Evolutionary conservation across 179 eudicot species (phyloP), one percentile per base, ranked within the genome.

Genomic region (Camellia oleifera): DNA sequence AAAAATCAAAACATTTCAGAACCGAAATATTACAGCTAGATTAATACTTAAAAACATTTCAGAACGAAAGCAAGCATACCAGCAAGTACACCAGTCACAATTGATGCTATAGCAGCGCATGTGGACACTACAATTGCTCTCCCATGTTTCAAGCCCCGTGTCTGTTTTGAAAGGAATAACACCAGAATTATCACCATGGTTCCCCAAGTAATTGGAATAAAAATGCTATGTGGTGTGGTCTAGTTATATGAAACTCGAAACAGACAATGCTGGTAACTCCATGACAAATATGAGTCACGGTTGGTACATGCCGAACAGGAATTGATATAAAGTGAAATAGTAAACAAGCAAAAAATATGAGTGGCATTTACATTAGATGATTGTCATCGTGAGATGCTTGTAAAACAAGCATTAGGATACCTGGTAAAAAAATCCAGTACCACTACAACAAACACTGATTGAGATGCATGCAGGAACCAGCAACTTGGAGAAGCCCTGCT

Each of bases 111-210:
- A 72, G 99, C 98, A 64, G 98, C 96, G 88, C 99, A 96, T 1
- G 98, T 94, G 26, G 99, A 96, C 52, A 94, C 98, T 17, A 95
- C 98, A 81, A 95, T 89, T 75, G 99, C 99, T 86, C 99, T 91
- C 57, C 98, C 99, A 77, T 95, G 99, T 93, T 95, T 96, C 83
- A 96, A 88, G 60, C 99, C 99, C 74, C 92, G 87, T 4, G 98
- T 96, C 99, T 96, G 86, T 78, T 81, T 79, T 72, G 52, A 76
- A 79, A 81, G 18, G 32, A 66, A 20, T n/a, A 85, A 26, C 60
- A 78, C 4, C 8, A n/a, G 26, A 64, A 20, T 66, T 11, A 60
- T 48, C 6, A 44, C 11, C 67, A 66, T 32, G 63, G 7, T 14
- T 40, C 8, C 62, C 17, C 15, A 54, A 75, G 12, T 17, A 67